phyloP scores from a whole-genome alignment of 2,329 filamentous ascomycete genomes.

The Verticillium zaregamsianum region DNA sequence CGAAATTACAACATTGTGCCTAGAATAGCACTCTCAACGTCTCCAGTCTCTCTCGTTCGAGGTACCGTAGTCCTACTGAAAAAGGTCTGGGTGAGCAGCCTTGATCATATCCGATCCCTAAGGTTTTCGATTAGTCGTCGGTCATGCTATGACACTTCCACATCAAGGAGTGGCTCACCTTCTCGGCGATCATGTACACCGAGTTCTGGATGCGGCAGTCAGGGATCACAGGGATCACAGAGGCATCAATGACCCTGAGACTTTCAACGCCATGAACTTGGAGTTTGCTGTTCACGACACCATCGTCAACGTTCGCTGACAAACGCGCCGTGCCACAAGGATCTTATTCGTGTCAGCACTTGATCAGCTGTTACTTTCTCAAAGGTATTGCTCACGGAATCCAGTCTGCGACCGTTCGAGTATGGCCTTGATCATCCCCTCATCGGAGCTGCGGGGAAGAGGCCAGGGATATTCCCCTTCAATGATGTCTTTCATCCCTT shows the following conservation, averaged over 20 bases:
- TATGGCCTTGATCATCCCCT: constrained; percentile 51
- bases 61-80: constrained; percentile 14
- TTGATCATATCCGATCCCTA: constrained; percentile 9
- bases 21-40: too few species aligned
- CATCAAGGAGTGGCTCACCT: constrained; percentile 19
- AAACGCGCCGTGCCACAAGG: constrained; percentile 53
- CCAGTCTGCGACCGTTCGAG: constrained; percentile 56
- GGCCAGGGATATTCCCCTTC: constrained; percentile 54
- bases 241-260: constrained; percentile 52
- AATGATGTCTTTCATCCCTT: constrained; percentile 52
- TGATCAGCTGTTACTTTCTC: neutral
- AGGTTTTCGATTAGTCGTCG: neutral
- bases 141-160: neutral
- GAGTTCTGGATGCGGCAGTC: constrained; percentile 57
- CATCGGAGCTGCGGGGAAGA: constrained; percentile 52
- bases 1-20: too few species aligned
- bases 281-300: constrained; percentile 46
- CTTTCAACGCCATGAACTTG: constrained; percentile 49
- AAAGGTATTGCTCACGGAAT: constrained; percentile 32
- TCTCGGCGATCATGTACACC: constrained; percentile 58
- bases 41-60: too few species aligned
- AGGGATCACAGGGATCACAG: constrained; percentile 50
- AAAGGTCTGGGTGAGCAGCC: constrained; percentile 11
- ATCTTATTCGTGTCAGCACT: constrained; percentile 20
- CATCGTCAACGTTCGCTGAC: constrained; percentile 44